Percentiles rank a stretch among this genome's conserved stretches.
Conservation (phyloP, 192 early-diverging fungal species). For the Ambispora gerdemannii region DNA sequence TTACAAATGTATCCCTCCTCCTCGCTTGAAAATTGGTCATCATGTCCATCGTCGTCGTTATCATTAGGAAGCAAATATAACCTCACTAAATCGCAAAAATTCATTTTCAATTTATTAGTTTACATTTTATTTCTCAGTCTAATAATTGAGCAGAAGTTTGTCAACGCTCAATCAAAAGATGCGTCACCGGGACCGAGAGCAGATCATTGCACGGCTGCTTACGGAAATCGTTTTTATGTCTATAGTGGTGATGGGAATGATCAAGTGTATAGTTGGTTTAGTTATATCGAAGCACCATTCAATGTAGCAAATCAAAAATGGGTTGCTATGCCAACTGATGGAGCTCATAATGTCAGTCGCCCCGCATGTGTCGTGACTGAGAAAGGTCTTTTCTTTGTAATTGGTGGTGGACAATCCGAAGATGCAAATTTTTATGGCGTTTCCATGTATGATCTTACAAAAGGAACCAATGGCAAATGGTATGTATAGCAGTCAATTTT, state of each 20-base stretch:
- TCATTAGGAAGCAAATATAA: too few species aligned
- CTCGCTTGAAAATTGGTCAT: too few species aligned
- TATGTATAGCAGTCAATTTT: neutral
- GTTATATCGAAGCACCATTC: neutral
- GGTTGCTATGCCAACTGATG: neutral
- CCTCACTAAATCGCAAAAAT: too few species aligned
- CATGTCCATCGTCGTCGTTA: too few species aligned
- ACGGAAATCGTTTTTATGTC: neutral
- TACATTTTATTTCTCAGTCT: neutral
- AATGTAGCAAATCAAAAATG: neutral
- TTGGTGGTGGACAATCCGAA: neutral
- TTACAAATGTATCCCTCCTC: too few species aligned
- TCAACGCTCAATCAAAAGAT: neutral
- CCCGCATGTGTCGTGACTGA: neutral
- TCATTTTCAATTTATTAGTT: neutral
- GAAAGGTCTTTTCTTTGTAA: neutral
- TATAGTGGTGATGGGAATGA: neutral
- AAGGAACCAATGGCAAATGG: neutral
- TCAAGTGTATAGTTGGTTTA: neutral
- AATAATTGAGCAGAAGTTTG: neutral
- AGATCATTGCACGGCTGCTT: neutral
- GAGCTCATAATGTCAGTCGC: neutral
- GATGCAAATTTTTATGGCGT: neutral
- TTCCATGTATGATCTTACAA: neutral
- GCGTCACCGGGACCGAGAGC: neutral